These are phyloP conservation scores for Staphylotrichum tortipilum DNA, from an alignment of 495 filamentous ascomycete species.

Conservation along the genomic window DNA sequence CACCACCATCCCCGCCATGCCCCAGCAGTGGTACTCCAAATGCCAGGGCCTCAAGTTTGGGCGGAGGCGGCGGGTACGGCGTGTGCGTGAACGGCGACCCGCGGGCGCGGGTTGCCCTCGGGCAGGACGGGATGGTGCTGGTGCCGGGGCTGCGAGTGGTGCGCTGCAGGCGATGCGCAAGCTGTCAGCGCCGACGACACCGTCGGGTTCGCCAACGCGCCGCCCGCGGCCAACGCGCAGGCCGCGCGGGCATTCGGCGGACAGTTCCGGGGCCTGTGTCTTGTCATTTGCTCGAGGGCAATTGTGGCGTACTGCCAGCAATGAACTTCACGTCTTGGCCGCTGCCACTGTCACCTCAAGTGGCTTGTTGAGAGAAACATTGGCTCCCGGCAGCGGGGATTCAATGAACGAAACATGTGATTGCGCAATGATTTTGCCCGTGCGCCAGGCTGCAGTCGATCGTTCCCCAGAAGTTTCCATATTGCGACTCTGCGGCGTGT, in stretches of 20 bases:
- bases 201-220: background rate
- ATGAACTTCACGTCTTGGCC: too few species aligned
- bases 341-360: too few species aligned
- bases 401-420: too few species aligned
- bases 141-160: background rate
- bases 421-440: too few species aligned
- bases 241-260: background rate
- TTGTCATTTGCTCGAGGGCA: background rate
- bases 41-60: background rate
- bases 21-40: too few species aligned
- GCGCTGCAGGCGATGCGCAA: background rate
- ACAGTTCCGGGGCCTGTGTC: background rate
- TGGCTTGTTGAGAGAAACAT: too few species aligned
- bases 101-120: background rate
- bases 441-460: too few species aligned
- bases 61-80: background rate
- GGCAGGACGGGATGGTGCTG: background rate
- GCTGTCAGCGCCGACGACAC: background rate
- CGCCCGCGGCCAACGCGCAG: background rate
- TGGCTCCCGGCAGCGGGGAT: too few species aligned
- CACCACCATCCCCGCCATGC: too few species aligned
- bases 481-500: too few species aligned
- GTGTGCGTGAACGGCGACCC: background rate
- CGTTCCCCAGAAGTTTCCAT: too few species aligned
- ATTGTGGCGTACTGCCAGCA: too few species aligned